A percentile compares a stretch with the other conserved stretches of the same genome.
phyloP scores from a whole-genome alignment of 108 stramenopile genomes.

The Stephanodiscus triporus region DNA sequence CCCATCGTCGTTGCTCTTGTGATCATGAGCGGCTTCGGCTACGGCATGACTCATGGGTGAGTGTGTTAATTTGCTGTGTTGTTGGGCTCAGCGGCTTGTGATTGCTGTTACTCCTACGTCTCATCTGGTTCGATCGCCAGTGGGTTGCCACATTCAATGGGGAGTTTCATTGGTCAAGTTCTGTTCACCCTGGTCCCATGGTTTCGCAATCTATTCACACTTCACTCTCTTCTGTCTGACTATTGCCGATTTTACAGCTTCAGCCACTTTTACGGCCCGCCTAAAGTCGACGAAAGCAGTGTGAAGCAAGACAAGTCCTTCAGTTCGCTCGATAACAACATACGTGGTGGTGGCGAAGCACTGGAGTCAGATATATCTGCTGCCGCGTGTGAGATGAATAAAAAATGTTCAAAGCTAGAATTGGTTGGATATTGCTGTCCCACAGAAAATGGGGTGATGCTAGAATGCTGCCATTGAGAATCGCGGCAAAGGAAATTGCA shows the following conservation, averaged over 20 bases:
- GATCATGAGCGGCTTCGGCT: conserved; percentile 46
- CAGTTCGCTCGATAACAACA: conserved; percentile 11
- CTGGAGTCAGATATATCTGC: neutral
- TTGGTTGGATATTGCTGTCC: conserved; percentile 41
- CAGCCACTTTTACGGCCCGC: conserved; percentile 37
- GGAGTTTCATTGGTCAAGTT: neutral
- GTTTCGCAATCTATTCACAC: neutral
- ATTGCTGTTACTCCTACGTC: neutral
- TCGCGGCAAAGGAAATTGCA: too few relatives aligned
- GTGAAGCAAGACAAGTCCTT: conserved; percentile 18
- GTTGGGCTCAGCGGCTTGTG: neutral
- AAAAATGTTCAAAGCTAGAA: conserved; percentile 26
- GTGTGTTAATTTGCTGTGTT: neutral
- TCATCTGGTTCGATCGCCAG: neutral
- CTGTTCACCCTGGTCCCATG: neutral
- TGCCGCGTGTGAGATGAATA: conserved; percentile 19
- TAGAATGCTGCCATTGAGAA: conserved; percentile 40
- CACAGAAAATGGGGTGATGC: conserved; percentile 27
- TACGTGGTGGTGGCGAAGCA: neutral
- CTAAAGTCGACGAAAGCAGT: conserved; percentile 22
- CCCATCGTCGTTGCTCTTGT: conserved; percentile 44
- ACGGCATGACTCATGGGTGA: conserved; percentile 54
- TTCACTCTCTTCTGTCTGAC: neutral
- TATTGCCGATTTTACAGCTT: conserved; percentile 16
- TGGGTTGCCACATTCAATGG: neutral